Percentiles rank a stretch among this genome's conserved stretches.
Evolutionary conservation across 148 eudicot genomes (phyloP).

Genomic region (Persicaria tinctoria): DNA sequence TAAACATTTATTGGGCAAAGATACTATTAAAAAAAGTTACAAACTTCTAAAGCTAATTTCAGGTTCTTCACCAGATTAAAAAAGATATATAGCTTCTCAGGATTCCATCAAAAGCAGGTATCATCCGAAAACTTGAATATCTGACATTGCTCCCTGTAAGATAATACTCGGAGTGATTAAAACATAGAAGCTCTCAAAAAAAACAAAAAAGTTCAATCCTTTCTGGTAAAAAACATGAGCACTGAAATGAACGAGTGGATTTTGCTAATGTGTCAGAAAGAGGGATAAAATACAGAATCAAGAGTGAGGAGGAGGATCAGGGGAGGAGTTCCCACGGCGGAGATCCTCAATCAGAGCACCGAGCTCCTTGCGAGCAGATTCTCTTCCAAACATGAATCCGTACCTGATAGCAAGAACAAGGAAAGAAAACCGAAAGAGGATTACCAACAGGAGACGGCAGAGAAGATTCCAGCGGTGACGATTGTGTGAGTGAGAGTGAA

Average conservation of each 20-base stretch:
- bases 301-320: slow-evolving; percentile 25
- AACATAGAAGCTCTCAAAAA: not conserved
- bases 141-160: not conserved
- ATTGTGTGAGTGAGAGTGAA: slow-evolving; percentile 77
- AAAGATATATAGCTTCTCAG: too few species aligned
- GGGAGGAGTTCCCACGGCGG: slow-evolving; percentile 27
- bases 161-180: not conserved
- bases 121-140: not conserved
- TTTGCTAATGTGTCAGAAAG: not conserved
- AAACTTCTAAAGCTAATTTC: not conserved
- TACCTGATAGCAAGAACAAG: slow-evolving; percentile 32
- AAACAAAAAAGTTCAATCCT: not conserved
- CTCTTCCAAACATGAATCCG: slow-evolving; percentile 85
- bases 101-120: not conserved
- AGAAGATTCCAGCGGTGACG: slow-evolving; percentile 70
- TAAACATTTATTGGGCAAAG: not conserved
- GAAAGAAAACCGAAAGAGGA: not conserved
- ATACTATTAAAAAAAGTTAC: not conserved
- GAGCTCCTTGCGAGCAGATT: slow-evolving; percentile 72
- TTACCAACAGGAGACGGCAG: slow-evolving; percentile 78
- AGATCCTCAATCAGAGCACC: slow-evolving; percentile 63
- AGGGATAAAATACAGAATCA: slow-evolving; percentile 27
- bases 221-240: not conserved
- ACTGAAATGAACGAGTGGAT: slow-evolving; percentile 1
- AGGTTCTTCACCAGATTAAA: not conserved